Base-by-base conservation (phyloP, 306 rosid genomes). In the Cucurbita argyrosperma region DNA sequence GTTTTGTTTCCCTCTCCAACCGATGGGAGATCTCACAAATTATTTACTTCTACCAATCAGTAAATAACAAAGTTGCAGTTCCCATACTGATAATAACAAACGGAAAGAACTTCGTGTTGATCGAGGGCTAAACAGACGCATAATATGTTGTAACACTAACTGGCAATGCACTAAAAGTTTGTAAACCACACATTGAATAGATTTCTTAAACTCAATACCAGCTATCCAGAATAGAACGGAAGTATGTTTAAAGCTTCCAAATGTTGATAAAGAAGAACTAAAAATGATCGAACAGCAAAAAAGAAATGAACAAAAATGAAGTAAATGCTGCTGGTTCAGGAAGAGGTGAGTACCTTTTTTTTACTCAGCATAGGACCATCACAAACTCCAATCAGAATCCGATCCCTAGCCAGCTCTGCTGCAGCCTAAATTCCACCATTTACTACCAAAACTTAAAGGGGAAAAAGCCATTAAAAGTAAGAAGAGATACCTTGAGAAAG, bases 291-390 rank as follows among this genome's bases (percentile, higher is more conserved):
- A 35, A 23, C 40, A 21, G 43, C 23, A 46, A 26, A 68, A 18
- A 8, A 10, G 21, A 19, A 71, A 18, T 18, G 4, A 40, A 57
- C 47, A 62, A 23, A 50, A 1, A 14, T 12, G 42, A 72, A 70
- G 77, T 50, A 19, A 53, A 61, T 19, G 55, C 30, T 39, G 55
- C 61, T 77, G 59, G 23, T 65, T 38, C 61, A 76, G 16, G 26
- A 65, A 47, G 45, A 63, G 35, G 0, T 23, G 74, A 35, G 2
- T n/a, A 89, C 98, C 95, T 72, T 80, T 79, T 91, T 94, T 21
- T 91, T 94, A 8, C 80, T 76, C 60, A 94, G 76, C 97, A 94
- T 94, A 75, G 96, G 97, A 0, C 97, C 96, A 46, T 89, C 92
- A 67, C 97, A 94, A 49, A 94, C 79, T 79, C 97, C 99, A 54